These are phyloP conservation scores for Xylariaceae sp. DNA, from an alignment of 2,329 filamentous ascomycete species.

Conservation along the genomic window DNA sequence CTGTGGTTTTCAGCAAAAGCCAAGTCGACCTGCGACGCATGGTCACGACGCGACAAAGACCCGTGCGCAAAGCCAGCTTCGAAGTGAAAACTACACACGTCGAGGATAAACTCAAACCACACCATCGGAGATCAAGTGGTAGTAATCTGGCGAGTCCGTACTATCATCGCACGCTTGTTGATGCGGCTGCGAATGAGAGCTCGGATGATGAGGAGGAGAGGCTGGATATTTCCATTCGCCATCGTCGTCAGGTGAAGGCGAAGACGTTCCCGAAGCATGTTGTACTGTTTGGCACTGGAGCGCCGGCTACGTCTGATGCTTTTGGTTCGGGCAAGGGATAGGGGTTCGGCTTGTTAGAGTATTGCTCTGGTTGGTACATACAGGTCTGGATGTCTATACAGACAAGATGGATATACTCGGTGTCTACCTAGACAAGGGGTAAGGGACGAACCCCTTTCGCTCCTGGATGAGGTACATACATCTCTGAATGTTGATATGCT, in stretches of 20 bases:
- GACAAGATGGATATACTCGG: too few species aligned
- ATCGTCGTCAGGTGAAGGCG: slow-evolving; percentile 38
- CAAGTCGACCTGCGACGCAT: slow-evolving; percentile 55
- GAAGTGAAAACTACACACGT: slow-evolving; percentile 8
- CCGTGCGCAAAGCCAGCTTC: slow-evolving; percentile 17
- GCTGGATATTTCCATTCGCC: slow-evolving; percentile 38
- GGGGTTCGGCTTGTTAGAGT: too few species aligned
- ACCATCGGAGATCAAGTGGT: slow-evolving; percentile 46
- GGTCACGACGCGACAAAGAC: slow-evolving; percentile 22
- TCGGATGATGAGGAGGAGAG: slow-evolving; percentile 43
- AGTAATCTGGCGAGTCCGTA: slow-evolving; percentile 41
- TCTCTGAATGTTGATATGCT: too few species aligned
- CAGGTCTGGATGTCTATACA: too few species aligned
- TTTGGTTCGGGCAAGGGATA: slow-evolving; percentile 13
- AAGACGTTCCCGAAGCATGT: slow-evolving; percentile 40
- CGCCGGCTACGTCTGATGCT: slow-evolving; percentile 25
- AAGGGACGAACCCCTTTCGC: too few species aligned
- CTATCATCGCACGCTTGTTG: slow-evolving; percentile 33
- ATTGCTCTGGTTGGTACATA: not conserved
- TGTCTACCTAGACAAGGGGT: too few species aligned
- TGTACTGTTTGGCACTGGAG: slow-evolving; percentile 27
- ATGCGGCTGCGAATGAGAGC: slow-evolving; percentile 40
- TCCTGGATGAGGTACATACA: too few species aligned
- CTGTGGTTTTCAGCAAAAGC: slow-evolving; percentile 63
- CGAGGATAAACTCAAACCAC: slow-evolving; percentile 31